Evolutionary conservation across 2,329 filamentous ascomycete species (phyloP).

Genomic region (Talaromyces sp.): DNA sequence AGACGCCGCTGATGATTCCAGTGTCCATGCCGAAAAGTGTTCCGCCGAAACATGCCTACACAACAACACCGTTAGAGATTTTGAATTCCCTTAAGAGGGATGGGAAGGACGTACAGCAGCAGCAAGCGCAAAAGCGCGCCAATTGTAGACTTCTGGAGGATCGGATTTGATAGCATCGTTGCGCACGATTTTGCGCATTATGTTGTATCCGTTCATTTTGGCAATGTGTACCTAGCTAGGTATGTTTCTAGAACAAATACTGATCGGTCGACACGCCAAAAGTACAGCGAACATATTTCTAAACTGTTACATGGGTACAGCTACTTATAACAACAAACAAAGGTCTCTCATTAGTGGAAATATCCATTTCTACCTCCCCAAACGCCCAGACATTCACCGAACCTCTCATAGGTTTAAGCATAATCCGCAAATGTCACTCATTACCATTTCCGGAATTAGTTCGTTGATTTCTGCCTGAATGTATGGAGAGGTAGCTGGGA

Average conservation of each 20-base stretch:
- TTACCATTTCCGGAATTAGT: neutral
- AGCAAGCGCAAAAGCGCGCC: slow-evolving; percentile 64
- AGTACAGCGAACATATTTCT: neutral
- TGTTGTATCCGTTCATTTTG: neutral
- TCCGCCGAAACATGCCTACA: slow-evolving; percentile 64
- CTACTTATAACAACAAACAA: neutral
- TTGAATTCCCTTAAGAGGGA: neutral
- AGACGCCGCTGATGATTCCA: slow-evolving; percentile 66
- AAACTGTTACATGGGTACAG: neutral
- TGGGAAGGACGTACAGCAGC: slow-evolving; percentile 48
- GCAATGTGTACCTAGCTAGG: neutral
- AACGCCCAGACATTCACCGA: neutral
- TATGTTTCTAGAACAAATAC: neutral
- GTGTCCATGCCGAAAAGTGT: slow-evolving; percentile 67
- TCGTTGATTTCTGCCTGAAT: neutral
- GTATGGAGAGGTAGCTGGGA: neutral
- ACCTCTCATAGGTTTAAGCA: neutral
- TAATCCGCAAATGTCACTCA: neutral
- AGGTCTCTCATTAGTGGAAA: neutral
- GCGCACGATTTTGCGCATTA: slow-evolving; percentile 53
- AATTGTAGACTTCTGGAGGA: slow-evolving; percentile 67
- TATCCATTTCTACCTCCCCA: neutral
- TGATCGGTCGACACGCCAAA: neutral
- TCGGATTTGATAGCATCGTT: slow-evolving; percentile 71
- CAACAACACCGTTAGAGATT: slow-evolving; percentile 1